A percentile compares a stretch with the other conserved stretches of the same genome.
These are phyloP conservation scores for Phytophthora megakarya DNA, from an alignment of 352 stramenopile species.

Conservation along the genomic window DNA sequence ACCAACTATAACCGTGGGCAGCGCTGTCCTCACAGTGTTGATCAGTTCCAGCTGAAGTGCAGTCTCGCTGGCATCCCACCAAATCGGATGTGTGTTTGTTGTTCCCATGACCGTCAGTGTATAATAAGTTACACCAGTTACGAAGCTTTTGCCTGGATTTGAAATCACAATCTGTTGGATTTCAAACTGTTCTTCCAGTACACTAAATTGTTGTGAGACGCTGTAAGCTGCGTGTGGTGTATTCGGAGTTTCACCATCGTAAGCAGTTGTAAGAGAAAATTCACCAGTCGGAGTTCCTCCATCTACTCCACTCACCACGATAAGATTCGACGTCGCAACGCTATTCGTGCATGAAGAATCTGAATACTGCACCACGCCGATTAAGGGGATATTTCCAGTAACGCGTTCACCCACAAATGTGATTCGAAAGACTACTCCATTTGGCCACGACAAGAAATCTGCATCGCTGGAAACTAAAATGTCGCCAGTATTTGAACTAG, in stretches of 20 bases:
- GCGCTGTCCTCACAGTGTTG: slow-evolving; percentile 28
- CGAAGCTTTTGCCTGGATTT: slow-evolving; percentile 52
- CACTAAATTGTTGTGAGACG: slow-evolving; percentile 70
- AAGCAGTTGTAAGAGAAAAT: slow-evolving; percentile 56
- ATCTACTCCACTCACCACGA: slow-evolving; percentile 19
- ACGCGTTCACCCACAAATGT: slow-evolving; percentile 72
- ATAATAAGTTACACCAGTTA: slow-evolving; percentile 42
- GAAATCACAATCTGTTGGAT: slow-evolving; percentile 60
- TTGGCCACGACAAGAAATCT: slow-evolving; percentile 43
- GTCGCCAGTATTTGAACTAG: slow-evolving; percentile 42
- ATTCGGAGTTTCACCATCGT: slow-evolving; percentile 56
- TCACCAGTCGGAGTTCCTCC: slow-evolving; percentile 37
- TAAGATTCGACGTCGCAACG: slow-evolving; percentile 15
- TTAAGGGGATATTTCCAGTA: slow-evolving; percentile 49
- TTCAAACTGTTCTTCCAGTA: slow-evolving; percentile 74
- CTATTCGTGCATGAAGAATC: slow-evolving; percentile 14
- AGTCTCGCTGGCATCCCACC: slow-evolving; percentile 63
- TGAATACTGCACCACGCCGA: slow-evolving; percentile 22
- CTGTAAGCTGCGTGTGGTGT: slow-evolving; percentile 52
- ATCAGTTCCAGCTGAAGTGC: slow-evolving; percentile 25
- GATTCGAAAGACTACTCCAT: slow-evolving; percentile 65
- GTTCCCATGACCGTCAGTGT: slow-evolving; percentile 37
- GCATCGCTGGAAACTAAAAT: slow-evolving; percentile 57
- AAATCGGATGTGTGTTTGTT: slow-evolving; percentile 45
- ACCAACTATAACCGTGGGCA: slow-evolving; percentile 23